These are phyloP conservation scores for Arthrobotrys pseudoclavata DNA, from an alignment of 2,329 filamentous ascomycete genomes.

Conservation along the genomic window DNA sequence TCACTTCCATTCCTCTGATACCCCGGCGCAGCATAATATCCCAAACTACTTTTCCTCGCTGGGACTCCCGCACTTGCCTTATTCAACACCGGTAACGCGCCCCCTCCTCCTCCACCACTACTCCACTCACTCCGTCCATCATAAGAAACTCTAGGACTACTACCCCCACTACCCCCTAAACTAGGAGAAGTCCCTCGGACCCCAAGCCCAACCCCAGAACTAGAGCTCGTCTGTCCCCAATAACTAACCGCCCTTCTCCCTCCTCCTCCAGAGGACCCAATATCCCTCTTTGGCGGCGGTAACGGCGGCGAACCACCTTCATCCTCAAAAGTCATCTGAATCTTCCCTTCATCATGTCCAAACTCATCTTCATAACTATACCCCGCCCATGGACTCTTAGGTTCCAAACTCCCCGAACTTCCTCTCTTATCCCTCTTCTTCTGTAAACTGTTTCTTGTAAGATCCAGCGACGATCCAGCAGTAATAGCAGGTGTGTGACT, in stretches of 20 bases:
- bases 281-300: slow-evolving; percentile 60
- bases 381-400: slow-evolving; percentile 43
- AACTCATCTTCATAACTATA: slow-evolving; percentile 67
- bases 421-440: slow-evolving; percentile 35
- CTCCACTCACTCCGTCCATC: slow-evolving; percentile 51
- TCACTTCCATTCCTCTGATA: slow-evolving; percentile 51
- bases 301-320: slow-evolving; percentile 69
- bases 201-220: slow-evolving; percentile 8
- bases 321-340: slow-evolving; percentile 79
- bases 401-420: slow-evolving; percentile 30
- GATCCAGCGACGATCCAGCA: slow-evolving; percentile 40
- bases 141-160: slow-evolving; percentile 47
- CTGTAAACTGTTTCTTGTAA: slow-evolving; percentile 50
- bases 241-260: slow-evolving; percentile 52
- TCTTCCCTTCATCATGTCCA: slow-evolving; percentile 62
- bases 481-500: slow-evolving; percentile 3
- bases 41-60: slow-evolving; percentile 53
- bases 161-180: slow-evolving; percentile 28
- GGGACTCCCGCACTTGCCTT: slow-evolving; percentile 37
- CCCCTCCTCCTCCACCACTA: slow-evolving; percentile 23
- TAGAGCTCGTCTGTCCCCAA: slow-evolving; percentile 47
- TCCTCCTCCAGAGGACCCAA: background rate
- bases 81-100: slow-evolving; percentile 48
- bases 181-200: slow-evolving; percentile 44
- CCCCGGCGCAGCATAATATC: slow-evolving; percentile 41